phyloP scores from a whole-genome alignment of 139 green algal species.

The Picochlorum sp. region DNA sequence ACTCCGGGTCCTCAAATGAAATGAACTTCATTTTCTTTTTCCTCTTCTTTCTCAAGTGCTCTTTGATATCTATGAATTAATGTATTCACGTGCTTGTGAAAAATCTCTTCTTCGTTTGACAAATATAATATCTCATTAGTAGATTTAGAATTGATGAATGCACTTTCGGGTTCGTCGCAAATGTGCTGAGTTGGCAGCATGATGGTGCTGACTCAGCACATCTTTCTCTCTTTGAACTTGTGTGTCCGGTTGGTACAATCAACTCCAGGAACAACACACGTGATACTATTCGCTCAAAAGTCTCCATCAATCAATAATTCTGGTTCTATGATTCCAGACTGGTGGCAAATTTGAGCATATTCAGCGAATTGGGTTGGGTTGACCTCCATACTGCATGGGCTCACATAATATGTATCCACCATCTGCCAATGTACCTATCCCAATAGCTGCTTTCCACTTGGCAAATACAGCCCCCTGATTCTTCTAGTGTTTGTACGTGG shows the following conservation, averaged over 20 bases:
- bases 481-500: constrained; percentile 52
- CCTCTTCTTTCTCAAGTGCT: no score
- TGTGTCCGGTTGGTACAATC: constrained; percentile 15
- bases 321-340: constrained; percentile 73
- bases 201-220: no score
- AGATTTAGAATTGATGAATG: no score
- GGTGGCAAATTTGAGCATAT: constrained; percentile 86
- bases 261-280: constrained; percentile 56
- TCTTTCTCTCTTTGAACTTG: no score
- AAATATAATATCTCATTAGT: no score
- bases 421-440: constrained; percentile 24
- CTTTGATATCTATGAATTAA: no score
- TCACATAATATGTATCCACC: constrained; percentile 27
- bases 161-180: no score
- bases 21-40: no score
- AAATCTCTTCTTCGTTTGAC: no score
- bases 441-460: constrained; percentile 91
- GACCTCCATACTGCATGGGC: constrained; percentile 47
- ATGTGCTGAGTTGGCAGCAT: no score
- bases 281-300: constrained; percentile 25
- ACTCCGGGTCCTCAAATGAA: no score
- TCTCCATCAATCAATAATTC: constrained; percentile 86
- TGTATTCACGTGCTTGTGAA: no score
- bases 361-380: constrained; percentile 82
- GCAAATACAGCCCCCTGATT: constrained; percentile 53